phyloP scores from a whole-genome alignment of 768 basidiomycete species.

The Collybiopsis confluens region DNA sequence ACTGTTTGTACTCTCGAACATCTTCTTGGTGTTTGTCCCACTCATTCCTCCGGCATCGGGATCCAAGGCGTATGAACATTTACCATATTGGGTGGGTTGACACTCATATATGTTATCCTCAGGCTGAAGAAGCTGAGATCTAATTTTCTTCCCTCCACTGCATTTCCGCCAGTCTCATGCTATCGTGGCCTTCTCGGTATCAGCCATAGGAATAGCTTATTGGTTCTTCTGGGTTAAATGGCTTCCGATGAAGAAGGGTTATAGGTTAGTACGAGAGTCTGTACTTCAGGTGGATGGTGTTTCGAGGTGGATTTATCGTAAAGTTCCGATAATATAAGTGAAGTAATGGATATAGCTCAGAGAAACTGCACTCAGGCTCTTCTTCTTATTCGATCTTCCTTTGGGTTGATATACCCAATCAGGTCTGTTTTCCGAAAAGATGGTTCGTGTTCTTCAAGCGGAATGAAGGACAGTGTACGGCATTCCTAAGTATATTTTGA shows the following conservation, averaged over 20 bases:
- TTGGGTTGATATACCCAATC: no score
- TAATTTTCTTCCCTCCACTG: no score
- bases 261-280: conserved; percentile 43
- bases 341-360: no score
- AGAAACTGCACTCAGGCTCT: conserved; percentile 24
- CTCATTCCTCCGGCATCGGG: conserved; percentile 57
- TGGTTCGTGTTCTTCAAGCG: no score
- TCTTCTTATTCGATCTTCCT: no score
- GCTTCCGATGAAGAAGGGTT: conserved; percentile 45
- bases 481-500: no score
- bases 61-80: conserved; percentile 44
- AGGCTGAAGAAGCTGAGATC: no score
- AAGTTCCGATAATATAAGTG: conserved; percentile 18
- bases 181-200: conserved; percentile 40
- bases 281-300: conserved; percentile 54
- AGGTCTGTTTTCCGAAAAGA: no score
- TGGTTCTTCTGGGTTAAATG: conserved; percentile 52
- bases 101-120: no score
- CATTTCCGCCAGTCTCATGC: conserved; percentile 60
- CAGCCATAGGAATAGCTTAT: conserved; percentile 46
- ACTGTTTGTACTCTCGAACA: conserved; percentile 60
- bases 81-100: conserved; percentile 66
- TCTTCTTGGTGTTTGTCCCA: conserved; percentile 60
- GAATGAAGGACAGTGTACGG: no score
- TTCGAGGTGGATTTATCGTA: conserved; percentile 47